Conservation (phyloP, 2,329 filamentous ascomycete genomes). For the Zopfia rhizophila region DNA sequence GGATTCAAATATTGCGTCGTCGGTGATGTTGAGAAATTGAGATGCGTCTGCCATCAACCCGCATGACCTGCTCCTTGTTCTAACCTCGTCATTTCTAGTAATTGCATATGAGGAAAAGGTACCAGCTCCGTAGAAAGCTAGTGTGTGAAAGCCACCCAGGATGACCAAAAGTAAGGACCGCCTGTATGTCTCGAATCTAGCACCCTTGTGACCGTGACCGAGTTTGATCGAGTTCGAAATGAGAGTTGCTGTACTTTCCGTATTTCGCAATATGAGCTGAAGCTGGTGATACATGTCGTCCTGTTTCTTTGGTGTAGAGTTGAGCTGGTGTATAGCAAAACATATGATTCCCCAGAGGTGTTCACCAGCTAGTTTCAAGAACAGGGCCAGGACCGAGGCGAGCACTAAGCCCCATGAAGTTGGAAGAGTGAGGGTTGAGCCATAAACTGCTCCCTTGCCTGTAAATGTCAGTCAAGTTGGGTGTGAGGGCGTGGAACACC, state of each 20-base stretch:
- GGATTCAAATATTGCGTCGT: neutral
- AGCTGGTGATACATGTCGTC: conserved; percentile 6
- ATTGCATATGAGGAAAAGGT: neutral
- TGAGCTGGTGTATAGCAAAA: conserved; percentile 7
- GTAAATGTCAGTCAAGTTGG: neutral
- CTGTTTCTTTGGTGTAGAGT: neutral
- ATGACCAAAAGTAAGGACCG: neutral
- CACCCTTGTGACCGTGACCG: neutral
- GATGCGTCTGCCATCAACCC: neutral
- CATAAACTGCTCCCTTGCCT: conserved; percentile 26
- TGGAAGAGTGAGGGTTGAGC: conserved; percentile 38
- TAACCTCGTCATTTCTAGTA: neutral
- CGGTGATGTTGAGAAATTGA: neutral
- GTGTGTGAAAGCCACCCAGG: neutral
- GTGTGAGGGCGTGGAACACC: neutral
- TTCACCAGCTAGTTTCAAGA: conserved; percentile 13
- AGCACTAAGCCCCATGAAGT: conserved; percentile 24
- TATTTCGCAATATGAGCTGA: conserved; percentile 8
- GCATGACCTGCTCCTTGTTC: neutral
- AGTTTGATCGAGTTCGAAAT: neutral
- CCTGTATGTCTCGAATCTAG: neutral
- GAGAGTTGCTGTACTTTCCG: neutral
- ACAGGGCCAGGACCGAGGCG: conserved; percentile 18
- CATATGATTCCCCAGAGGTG: conserved; percentile 16
- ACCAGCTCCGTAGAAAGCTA: conserved; percentile 1